phyloP scores from a whole-genome alignment of 768 basidiomycete species.

The Pleurotus ostreatus region DNA sequence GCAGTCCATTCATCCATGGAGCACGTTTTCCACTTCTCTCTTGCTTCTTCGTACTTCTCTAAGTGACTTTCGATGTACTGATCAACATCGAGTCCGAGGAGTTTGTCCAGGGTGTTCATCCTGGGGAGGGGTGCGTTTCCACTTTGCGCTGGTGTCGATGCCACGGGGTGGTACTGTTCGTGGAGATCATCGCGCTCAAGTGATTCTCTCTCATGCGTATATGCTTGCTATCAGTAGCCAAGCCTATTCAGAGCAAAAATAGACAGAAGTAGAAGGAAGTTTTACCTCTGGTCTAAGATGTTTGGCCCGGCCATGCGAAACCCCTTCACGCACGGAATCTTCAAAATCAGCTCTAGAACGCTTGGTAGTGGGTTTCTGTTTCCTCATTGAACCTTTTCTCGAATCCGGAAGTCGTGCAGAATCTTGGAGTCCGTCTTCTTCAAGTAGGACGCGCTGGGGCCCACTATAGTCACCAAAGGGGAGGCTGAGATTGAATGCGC shows the following conservation, averaged over 20 bases:
- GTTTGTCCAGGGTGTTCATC: slow-evolving; percentile 26
- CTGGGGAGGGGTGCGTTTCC: neutral
- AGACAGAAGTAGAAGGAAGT: neutral
- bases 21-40: slow-evolving; percentile 46
- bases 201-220: neutral
- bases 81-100: slow-evolving; percentile 42
- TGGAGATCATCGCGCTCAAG: neutral
- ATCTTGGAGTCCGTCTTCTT: neutral
- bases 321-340: neutral
- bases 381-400: neutral
- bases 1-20: slow-evolving; percentile 50
- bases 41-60: slow-evolving; percentile 39
- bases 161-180: neutral
- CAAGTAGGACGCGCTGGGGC: neutral
- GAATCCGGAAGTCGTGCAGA: neutral
- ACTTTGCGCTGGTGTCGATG: neutral
- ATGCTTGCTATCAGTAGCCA: neutral
- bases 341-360: neutral
- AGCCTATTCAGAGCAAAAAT: neutral
- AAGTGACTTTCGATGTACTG: slow-evolving; percentile 34
- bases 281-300: neutral
- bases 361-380: neutral
- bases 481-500: neutral
- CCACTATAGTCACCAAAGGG: neutral
- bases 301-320: neutral